Percentiles rank a stretch among this genome's conserved stretches.
phyloP scores from a whole-genome alignment of 2,329 filamentous ascomycete species.

The Aspergillus sp. region DNA sequence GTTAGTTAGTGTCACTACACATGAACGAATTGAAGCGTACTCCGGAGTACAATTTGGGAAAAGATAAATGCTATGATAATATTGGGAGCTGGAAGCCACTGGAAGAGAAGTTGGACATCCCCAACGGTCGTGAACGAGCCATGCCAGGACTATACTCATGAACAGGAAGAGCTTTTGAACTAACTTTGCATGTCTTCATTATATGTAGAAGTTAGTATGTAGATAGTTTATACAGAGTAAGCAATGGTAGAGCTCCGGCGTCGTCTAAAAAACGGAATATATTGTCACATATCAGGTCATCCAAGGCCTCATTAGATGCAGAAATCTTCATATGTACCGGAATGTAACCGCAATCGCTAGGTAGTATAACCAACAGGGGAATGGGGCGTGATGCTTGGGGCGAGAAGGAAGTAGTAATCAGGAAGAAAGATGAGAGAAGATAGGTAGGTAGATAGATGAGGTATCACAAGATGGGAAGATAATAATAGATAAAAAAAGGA shows the following conservation, averaged over 20 bases:
- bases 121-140: too few relatives aligned
- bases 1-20: not conserved
- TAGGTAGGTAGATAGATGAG: not conserved
- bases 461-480: not conserved
- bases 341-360: slow-evolving; percentile 4
- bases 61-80: too few relatives aligned
- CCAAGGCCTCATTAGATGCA: slow-evolving; percentile 5
- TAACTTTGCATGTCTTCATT: not conserved
- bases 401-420: not conserved
- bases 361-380: not conserved
- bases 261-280: not conserved
- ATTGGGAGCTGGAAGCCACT: not conserved
- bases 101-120: too few relatives aligned
- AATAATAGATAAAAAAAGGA: not conserved
- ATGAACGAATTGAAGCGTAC: too few relatives aligned
- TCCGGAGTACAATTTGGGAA: too few relatives aligned
- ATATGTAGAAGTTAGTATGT: not conserved
- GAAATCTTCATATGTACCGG: slow-evolving; percentile 1
- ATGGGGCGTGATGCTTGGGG: not conserved
- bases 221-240: not conserved
- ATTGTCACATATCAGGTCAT: slow-evolving; percentile 2
- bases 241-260: not conserved
- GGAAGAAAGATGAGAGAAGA: not conserved
- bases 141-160: too few relatives aligned
- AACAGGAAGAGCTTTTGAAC: not conserved